Evolutionary conservation across 1,139 yeast genomes (phyloP).

Genomic region (Saccharomycopsis hybrid): DNA sequence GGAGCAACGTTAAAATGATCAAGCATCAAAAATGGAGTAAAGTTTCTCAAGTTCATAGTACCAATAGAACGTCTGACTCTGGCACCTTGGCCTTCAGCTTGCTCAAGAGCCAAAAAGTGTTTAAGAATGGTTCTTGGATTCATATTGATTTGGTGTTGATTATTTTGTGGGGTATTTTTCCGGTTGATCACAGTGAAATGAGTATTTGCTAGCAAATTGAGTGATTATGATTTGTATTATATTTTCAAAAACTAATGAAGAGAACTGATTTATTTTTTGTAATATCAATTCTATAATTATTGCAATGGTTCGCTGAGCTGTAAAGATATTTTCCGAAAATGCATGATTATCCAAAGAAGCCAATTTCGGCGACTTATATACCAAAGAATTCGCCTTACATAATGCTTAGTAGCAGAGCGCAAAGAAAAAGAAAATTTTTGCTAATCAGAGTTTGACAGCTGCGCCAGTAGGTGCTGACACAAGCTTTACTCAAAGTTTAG

Average conservation of each 20-base stretch:
- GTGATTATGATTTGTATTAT: too few species aligned
- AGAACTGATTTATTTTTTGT: too few species aligned
- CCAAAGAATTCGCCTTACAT: neutral
- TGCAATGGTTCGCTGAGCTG: too few species aligned
- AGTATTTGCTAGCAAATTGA: neutral
- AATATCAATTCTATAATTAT: too few species aligned
- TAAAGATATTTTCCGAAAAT: too few species aligned
- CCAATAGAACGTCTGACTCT: slow-evolving; percentile 80
- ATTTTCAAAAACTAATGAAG: too few species aligned
- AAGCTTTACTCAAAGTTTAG: too few species aligned
- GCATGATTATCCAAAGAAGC: too few species aligned
- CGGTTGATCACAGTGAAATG: neutral
- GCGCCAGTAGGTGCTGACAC: too few species aligned
- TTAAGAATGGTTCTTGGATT: slow-evolving; percentile 48
- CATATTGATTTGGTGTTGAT: too few species aligned
- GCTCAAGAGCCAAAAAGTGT: slow-evolving; percentile 61
- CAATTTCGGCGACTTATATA: neutral
- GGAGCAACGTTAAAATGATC: slow-evolving; percentile 66
- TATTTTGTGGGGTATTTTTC: neutral
- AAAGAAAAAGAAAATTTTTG: too few species aligned
- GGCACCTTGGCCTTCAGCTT: slow-evolving; percentile 86
- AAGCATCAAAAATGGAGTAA: slow-evolving; percentile 77
- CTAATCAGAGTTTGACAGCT: too few species aligned
- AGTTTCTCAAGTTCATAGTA: slow-evolving; percentile 55
- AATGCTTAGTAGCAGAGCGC: neutral